Evolutionary conservation across 495 filamentous ascomycete species (phyloP).

Genomic region (Peziza echinospora): DNA sequence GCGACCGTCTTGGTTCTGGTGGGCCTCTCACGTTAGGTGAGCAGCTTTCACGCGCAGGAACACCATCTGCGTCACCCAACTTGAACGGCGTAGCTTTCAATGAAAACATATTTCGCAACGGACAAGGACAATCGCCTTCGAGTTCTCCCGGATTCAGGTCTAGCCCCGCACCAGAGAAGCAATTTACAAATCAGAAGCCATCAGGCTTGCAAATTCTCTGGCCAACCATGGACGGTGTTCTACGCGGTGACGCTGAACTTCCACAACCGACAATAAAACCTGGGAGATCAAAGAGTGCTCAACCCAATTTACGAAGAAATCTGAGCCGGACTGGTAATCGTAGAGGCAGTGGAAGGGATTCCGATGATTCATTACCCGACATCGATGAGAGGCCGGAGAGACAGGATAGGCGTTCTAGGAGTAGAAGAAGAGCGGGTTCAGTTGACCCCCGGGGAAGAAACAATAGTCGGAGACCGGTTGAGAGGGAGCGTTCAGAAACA

Average conservation of each 20-base stretch:
- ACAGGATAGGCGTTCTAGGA: constrained; percentile 18
- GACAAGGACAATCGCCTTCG: background rate
- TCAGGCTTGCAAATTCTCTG: constrained; percentile 57
- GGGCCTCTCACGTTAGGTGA: background rate
- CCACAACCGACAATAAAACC: constrained; percentile 28
- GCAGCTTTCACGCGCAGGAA: background rate
- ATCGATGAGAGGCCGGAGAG: background rate
- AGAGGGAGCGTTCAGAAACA: constrained; percentile 26
- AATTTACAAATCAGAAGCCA: constrained; percentile 57
- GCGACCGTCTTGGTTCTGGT: background rate
- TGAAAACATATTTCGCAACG: background rate
- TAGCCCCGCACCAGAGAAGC: constrained; percentile 31
- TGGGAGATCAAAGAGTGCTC: constrained; percentile 25
- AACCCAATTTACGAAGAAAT: constrained; percentile 28
- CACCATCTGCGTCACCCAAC: background rate
- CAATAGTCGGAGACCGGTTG: constrained; percentile 8
- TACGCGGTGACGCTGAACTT: constrained; percentile 29
- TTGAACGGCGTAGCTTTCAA: background rate
- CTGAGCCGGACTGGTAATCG: constrained; percentile 23
- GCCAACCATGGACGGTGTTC: constrained; percentile 33
- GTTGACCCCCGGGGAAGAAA: constrained; percentile 22
- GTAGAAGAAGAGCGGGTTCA: constrained; percentile 30
- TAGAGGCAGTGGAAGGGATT: constrained; percentile 21
- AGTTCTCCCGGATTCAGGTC: constrained; percentile 28
- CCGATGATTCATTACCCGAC: constrained; percentile 20